Base-by-base conservation (phyloP, 306 rosid species). In the Fragaria nilgerrensis region DNA sequence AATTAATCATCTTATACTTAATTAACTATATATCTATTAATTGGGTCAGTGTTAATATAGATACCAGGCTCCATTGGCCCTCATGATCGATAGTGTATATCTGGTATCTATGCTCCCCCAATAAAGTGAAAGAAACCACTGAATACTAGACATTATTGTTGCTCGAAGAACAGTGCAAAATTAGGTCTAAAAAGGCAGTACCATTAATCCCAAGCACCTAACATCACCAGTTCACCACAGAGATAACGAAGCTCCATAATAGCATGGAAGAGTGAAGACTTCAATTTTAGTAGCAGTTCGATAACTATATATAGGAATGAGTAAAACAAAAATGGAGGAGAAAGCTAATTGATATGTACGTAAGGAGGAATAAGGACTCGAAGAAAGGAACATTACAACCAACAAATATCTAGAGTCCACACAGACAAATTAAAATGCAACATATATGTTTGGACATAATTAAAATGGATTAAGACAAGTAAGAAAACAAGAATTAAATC, bases 311-410 rank as follows among this genome's bases (percentile, higher is more conserved):
- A 65, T 65, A 44, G 32, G 10, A 61, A 27, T 27, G 61, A 39
- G 56, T 19, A 50, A 15, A 23, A 25, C 16, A 15, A 47, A 72
- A 34, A 25, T 41, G 61, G 75, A 55, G 29, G 63, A 68, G 12
- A 43, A 74, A 27, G 15, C 20, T 67, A 20, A 39, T 74, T 41
- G 58, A 73, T 53, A 36, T 52, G 64, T 53, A 36, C 12, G 64
- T 52, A 44, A 10, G 48, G 14, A 44, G 48, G 43, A 39, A 39
- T 44, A 25, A 29, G 39, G 20, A 64, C 58, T 61, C 34, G 45
- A 45, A 47, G 71, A 77, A 56, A 77, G 49, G 72, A 67, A 78
- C 73, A 43, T 27, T 68, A 16, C 29, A 69, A 78, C 85, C 76
- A 73, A 82, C 68, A 74, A 66, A 37, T 53, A 56, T 45, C 63